Evolutionary conservation across 2,329 filamentous ascomycete species (phyloP), one percentile per base, ranked within the genome.

Genomic region (Alternaria tenuissima): DNA sequence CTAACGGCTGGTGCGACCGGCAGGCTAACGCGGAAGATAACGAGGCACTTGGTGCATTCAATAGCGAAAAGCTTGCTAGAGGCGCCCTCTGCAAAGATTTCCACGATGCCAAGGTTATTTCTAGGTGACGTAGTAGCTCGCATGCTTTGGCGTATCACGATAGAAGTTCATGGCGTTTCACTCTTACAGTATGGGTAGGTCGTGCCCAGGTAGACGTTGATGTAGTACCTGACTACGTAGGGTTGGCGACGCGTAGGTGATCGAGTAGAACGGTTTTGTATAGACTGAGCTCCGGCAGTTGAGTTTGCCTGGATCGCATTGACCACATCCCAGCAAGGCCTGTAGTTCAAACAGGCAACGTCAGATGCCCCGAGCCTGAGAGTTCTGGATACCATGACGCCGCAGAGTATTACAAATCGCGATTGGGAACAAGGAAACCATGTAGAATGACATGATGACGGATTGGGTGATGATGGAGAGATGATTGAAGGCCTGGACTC

Each of bases 271-370:
- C 26, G 18, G 22, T 44, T 26, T 24, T 28, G 24, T 16, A 22
- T 41, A 30, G 34, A 43, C 24, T 30, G 24, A 9, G 22, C 44
- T 52, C 36, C 32, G 38, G 20, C 22, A 28, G 49, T 38, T 22
- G n/a, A 18, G 49, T 52, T 26, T 41, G 49, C 49, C 34, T 41
- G 32, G 30, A 36, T 55, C 39, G 63, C 57, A 65, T 61, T 63
- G 52, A 63, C 24, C 32, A 30, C 7, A 54, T 36, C 36, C 49
- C 36, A 47, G 42, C 41, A 34, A 38, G 47, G 49, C 36, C 18
- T 34, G 55, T 48, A 53, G 47, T 28, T 62, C 58, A 61, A 64
- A 64, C 63, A 24, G 32, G 46, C 47, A 59, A 7, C 36, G 61
- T 64, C 61, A 24, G 63, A 64, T 52, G 44, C 20, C 36, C 18